Conservation (phyloP, 2,329 filamentous ascomycete genomes). For the Aspergillus sclerotialis region DNA sequence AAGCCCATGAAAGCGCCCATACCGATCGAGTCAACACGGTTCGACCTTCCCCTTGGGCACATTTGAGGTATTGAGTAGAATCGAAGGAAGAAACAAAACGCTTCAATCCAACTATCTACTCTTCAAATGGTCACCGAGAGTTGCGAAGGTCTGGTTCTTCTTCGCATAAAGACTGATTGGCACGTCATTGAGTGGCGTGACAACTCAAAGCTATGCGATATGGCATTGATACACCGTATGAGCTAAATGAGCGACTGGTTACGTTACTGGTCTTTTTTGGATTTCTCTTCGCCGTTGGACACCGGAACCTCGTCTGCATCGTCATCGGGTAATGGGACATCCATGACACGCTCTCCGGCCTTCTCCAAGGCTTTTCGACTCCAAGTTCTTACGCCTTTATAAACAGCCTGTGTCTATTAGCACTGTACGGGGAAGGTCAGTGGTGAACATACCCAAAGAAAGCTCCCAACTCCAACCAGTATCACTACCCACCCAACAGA, state of each 20-base stretch:
- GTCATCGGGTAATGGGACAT: slow-evolving; percentile 54
- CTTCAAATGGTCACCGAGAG: slow-evolving; percentile 21
- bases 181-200: slow-evolving; percentile 76
- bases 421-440: background rate
- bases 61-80: slow-evolving; percentile 18
- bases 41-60: slow-evolving; percentile 22
- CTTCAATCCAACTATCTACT: slow-evolving; percentile 13
- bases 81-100: slow-evolving; percentile 26
- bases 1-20: slow-evolving; percentile 11
- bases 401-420: slow-evolving; percentile 56
- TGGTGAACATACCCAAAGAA: slow-evolving; percentile 59
- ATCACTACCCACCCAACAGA: slow-evolving; percentile 75
- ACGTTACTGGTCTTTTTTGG: slow-evolving; percentile 22
- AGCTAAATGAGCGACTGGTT: background rate
- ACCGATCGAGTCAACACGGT: slow-evolving; percentile 19
- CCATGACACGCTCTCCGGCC: slow-evolving; percentile 72
- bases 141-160: slow-evolving; percentile 45
- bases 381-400: slow-evolving; percentile 70
- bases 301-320: slow-evolving; percentile 45
- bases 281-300: slow-evolving; percentile 9
- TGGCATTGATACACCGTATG: slow-evolving; percentile 1
- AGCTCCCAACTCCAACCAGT: slow-evolving; percentile 70
- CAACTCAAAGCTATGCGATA: slow-evolving; percentile 97
- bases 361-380: slow-evolving; percentile 66
- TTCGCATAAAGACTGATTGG: slow-evolving; percentile 97